Evolutionary conservation across 176 grass and related monocot genomes (phyloP).

Genomic region (Oryza punctata): DNA sequence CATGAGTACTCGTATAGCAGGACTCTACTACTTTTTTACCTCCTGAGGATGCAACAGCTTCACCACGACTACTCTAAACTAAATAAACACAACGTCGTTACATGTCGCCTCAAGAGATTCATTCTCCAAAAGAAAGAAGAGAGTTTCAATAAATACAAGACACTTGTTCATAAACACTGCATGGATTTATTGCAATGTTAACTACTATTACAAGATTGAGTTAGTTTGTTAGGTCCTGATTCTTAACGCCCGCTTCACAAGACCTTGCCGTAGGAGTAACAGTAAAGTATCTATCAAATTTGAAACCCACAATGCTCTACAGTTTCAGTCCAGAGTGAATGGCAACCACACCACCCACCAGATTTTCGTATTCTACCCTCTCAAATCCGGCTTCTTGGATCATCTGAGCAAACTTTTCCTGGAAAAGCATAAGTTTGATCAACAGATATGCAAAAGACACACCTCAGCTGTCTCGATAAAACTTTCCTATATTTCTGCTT

Average conservation of each 20-base stretch:
- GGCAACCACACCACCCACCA: slow-evolving; percentile 91
- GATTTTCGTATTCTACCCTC: slow-evolving; percentile 87
- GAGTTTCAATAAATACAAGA: background rate
- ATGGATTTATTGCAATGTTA: background rate
- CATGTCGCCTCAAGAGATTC: too few relatives aligned
- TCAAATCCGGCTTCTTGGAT: slow-evolving; percentile 89
- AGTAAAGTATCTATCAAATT: background rate
- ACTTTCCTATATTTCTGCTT: background rate
- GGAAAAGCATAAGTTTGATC: slow-evolving; percentile 22
- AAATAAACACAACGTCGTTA: too few relatives aligned
- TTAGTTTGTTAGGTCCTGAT: background rate
- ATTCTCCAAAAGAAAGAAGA: background rate
- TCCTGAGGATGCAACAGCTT: too few relatives aligned
- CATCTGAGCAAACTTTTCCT: slow-evolving; percentile 91
- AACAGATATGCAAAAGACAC: background rate
- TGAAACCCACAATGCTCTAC: slow-evolving; percentile 24
- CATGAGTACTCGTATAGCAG: too few relatives aligned
- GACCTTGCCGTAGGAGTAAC: background rate
- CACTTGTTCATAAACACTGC: background rate
- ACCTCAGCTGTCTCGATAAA: background rate
- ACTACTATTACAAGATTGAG: background rate
- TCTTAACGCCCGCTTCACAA: background rate
- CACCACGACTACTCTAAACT: too few relatives aligned
- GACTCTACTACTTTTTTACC: too few relatives aligned
- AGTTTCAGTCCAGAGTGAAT: slow-evolving; percentile 94